Conservation (phyloP, 2,329 filamentous ascomycete genomes). For the Aspergillus ruber region DNA sequence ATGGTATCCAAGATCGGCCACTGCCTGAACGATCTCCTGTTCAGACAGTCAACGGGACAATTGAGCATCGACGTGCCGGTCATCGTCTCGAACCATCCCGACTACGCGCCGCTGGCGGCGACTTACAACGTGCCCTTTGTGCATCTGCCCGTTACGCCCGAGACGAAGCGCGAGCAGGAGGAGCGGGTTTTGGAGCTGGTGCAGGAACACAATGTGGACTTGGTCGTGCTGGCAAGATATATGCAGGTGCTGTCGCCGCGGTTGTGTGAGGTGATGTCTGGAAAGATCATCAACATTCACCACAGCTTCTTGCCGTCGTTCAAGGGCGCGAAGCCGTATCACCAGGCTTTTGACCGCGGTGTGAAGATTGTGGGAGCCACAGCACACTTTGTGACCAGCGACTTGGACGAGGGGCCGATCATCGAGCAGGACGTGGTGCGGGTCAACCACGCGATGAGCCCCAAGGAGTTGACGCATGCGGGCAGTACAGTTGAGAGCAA, state of each 20-base stretch:
- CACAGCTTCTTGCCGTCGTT: slow-evolving; percentile 80
- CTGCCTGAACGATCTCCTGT: slow-evolving; percentile 77
- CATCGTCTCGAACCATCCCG: slow-evolving; percentile 76
- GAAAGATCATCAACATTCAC: slow-evolving; percentile 88
- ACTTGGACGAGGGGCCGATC: slow-evolving; percentile 79
- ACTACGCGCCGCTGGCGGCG: slow-evolving; percentile 61
- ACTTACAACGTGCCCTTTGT: slow-evolving; percentile 73
- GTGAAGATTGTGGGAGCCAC: slow-evolving; percentile 86
- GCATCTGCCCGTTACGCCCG: slow-evolving; percentile 71
- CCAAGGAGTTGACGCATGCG: slow-evolving; percentile 70
- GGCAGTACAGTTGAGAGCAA: slow-evolving; percentile 80
- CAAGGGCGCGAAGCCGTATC: slow-evolving; percentile 84
- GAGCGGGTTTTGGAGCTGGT: slow-evolving; percentile 64
- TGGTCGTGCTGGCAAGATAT: slow-evolving; percentile 75
- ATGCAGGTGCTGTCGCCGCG: slow-evolving; percentile 78
- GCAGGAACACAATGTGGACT: slow-evolving; percentile 62
- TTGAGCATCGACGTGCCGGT: slow-evolving; percentile 68
- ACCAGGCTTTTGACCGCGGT: slow-evolving; percentile 77
- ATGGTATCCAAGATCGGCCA: slow-evolving; percentile 89
- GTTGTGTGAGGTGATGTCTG: slow-evolving; percentile 71
- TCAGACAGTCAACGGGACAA: slow-evolving; percentile 68
- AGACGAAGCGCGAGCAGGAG: slow-evolving; percentile 72
- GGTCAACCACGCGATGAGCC: slow-evolving; percentile 69
- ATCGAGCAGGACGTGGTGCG: slow-evolving; percentile 77
- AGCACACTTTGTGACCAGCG: slow-evolving; percentile 78